Conservation (phyloP, 2,329 filamentous ascomycete species). For the Ophioceras dolichostomum region DNA sequence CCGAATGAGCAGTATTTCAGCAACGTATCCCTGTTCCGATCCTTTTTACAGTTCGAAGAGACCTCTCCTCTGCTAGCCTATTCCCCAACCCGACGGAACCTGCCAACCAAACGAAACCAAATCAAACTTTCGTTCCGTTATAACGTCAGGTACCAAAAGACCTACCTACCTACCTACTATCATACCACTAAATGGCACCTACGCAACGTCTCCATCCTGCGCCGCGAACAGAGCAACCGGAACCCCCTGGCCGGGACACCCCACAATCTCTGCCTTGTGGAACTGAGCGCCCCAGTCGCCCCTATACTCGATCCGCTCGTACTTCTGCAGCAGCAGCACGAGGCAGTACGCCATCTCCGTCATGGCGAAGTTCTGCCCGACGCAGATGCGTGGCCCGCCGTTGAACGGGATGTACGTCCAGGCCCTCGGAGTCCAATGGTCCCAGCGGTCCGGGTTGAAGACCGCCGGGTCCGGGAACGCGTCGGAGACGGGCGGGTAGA, state of each 20-base stretch:
- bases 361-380: constrained; percentile 47
- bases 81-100: too few relatives aligned
- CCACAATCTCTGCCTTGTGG: constrained; percentile 30
- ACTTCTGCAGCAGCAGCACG: constrained; percentile 45
- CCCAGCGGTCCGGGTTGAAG: constrained; percentile 18
- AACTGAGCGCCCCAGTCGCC: constrained; percentile 31
- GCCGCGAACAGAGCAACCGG: constrained; percentile 25
- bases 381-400: constrained; percentile 31
- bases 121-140: too few relatives aligned
- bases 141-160: too few relatives aligned
- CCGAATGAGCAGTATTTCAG: too few relatives aligned
- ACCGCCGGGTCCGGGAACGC: constrained; percentile 13
- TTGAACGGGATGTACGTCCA: constrained; percentile 26
- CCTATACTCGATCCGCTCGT: constrained; percentile 37
- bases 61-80: too few relatives aligned
- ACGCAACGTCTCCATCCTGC: constrained; percentile 8
- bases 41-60: too few relatives aligned
- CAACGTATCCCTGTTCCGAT: too few relatives aligned
- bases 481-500: constrained; percentile 13
- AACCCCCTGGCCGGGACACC: constrained; percentile 28
- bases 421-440: constrained; percentile 13
- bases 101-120: too few relatives aligned
- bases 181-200: too few relatives aligned
- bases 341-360: constrained; percentile 41
- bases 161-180: too few relatives aligned